Conservation (phyloP, 2,329 filamentous ascomycete species). For the Paraphaeosphaeria minitans region DNA sequence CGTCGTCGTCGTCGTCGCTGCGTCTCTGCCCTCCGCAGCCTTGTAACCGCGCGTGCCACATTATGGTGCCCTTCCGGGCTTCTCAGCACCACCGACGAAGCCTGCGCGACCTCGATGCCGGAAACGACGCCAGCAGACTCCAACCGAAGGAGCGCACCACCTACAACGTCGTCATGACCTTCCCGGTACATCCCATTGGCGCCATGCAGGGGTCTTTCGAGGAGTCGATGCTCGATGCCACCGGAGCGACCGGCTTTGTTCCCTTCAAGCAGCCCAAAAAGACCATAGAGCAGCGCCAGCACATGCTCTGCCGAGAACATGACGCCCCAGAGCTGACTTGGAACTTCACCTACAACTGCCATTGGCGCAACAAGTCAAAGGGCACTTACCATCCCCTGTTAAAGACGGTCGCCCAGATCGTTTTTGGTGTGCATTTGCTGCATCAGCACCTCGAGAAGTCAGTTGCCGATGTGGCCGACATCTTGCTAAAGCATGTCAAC, state of each 20-base stretch:
- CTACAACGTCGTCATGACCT: slow-evolving; percentile 37
- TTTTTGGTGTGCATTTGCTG: slow-evolving; percentile 89
- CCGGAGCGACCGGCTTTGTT: slow-evolving; percentile 45
- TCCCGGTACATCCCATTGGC: slow-evolving; percentile 71
- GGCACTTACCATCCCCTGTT: slow-evolving; percentile 85
- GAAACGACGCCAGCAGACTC: slow-evolving; percentile 19
- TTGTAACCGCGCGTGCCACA: slow-evolving; percentile 12
- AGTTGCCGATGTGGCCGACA: slow-evolving; percentile 83
- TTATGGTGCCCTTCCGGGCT: slow-evolving; percentile 26
- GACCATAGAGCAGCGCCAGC: slow-evolving; percentile 41
- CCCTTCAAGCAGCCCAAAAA: slow-evolving; percentile 50
- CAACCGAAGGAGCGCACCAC: slow-evolving; percentile 39
- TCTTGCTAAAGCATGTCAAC: slow-evolving; percentile 89
- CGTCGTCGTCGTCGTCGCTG: slow-evolving; percentile 21
- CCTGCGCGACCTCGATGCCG: slow-evolving; percentile 11
- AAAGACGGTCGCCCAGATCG: slow-evolving; percentile 90
- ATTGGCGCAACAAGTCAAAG: slow-evolving; percentile 76
- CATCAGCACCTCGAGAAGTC: slow-evolving; percentile 86
- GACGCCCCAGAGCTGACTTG: slow-evolving; percentile 69
- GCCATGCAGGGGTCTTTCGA: slow-evolving; percentile 82
- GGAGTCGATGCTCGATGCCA: slow-evolving; percentile 77
- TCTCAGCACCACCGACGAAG: slow-evolving; percentile 20
- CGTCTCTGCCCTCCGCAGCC: slow-evolving; percentile 15
- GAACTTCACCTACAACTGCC: slow-evolving; percentile 71
- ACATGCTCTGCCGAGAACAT: slow-evolving; percentile 62